Evolutionary conservation across 2,329 filamentous ascomycete species (phyloP), one percentile per base, ranked within the genome.

Genomic region (Cercospora sp.): DNA sequence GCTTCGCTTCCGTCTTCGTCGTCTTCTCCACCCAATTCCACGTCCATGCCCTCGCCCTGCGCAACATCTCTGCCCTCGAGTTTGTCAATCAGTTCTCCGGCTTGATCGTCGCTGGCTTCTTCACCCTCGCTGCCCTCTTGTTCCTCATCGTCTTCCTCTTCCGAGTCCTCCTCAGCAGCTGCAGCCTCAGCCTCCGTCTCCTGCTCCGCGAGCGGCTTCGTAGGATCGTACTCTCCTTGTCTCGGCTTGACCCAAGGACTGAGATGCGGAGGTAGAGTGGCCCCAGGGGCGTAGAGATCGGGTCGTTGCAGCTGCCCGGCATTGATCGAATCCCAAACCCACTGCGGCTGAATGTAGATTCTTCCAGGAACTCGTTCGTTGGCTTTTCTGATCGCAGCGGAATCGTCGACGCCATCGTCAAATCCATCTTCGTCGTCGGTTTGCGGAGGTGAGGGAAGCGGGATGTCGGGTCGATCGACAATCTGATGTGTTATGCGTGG

Each of bases 271-370:
- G 95, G 95, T 34, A 99, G 85, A 73, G 92, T 90, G 18, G 94
- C 91, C 18, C 95, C 95, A 1, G 95, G 95, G 0, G 90, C 92
- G 77, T 99, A 99, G 40, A 94, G 82, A 77, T 97, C 93, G 34
- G 94, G 88, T 72, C 91, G 87, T 79, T 97, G 89, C 66, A 99
- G 83, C 80, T 94, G 93, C 70, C 93, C 92, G 57, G 95, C 92
- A 79, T 99, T 99, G 79, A 97, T 84, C 76, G 92, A 94, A 78
- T 99, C 95, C 95, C 95, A 99, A 3, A 99, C 89, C 94, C 96
- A 99, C 79, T 99, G 95, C 21, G 95, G 95, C 82, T 99, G 95
- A 66, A 99, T 83, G 75, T 99, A 99, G 71, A 89, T 93, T 72
- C 95, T 87, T 40, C 94, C 94, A n/a, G 94, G 93, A 70, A 98